Base-by-base conservation (phyloP, 441 rosid genomes). In the Euphorbia celastroides region DNA sequence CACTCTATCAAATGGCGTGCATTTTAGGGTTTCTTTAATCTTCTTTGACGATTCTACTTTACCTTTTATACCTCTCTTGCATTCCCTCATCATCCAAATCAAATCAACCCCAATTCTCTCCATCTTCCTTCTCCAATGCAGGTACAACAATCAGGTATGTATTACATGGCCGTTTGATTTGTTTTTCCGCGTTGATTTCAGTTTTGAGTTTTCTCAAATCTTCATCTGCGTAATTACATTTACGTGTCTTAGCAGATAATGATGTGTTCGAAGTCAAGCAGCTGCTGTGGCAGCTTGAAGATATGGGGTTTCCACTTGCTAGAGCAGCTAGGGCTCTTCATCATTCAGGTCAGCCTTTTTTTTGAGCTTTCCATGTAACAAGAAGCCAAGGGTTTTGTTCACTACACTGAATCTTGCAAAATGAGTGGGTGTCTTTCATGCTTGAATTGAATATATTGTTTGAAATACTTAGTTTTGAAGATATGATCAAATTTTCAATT, bases 251-350 rank as follows among this genome's bases (percentile, higher is more conserved):
- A 20, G 4, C 63, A 78, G 88, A 70, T 67, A 77, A 46, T 75
- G 77, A 31, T 66, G 79, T 65, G 25, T 27, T 84, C 59, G 90
- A 80, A 75, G 91, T 84, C 32, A 75, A 80, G 77, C 77, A 78
- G 27, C 64, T 85, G 72, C 83, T 93, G 7, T 68, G 65, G 70
- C 86, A 88, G 61, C 85, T 90, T 67, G 88, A 90, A 79, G 83
- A 69, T 10, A 67, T 90, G 78, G 97, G 96, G 25, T 93, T 90
- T 78, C 62, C 92, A 5, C 62, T 36, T 68, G 79, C 79, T 26
- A 69, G 69, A 66, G 89, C 98, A 44, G 83, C 83, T 0, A 64
- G 80, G 64, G 88, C 90, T 36, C 88, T 90, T 65, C 89, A 83
- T 76, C 71, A 64, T 70, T 85, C 93, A 71, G 92, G 98, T 90